Conservation (phyloP, 1,139 yeast species). For the Lodderomyces margitis region DNA sequence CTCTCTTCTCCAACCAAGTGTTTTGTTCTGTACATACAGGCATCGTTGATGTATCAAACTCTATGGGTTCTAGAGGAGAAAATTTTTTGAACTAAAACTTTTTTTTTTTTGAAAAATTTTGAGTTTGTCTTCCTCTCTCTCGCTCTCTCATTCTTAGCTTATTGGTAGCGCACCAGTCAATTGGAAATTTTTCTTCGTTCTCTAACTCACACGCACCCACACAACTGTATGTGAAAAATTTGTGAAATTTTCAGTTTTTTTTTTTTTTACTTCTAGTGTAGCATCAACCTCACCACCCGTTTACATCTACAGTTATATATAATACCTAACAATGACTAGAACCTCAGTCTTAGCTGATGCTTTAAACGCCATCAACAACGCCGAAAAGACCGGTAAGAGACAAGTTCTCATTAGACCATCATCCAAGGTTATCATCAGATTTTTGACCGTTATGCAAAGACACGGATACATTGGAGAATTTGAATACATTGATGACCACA, state of each 20-base stretch:
- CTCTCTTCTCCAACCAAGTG: slow-evolving; percentile 2
- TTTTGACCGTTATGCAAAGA: slow-evolving; percentile 95
- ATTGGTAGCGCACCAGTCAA: slow-evolving; percentile 1
- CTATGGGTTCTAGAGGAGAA: slow-evolving; percentile 11
- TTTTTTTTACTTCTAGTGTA: no score
- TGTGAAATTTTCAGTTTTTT: slow-evolving; percentile 2
- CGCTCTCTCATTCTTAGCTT: background rate
- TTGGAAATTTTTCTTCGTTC: background rate
- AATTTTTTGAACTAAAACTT: slow-evolving; percentile 3
- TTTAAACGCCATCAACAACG: slow-evolving; percentile 96
- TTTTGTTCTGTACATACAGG: slow-evolving; percentile 29
- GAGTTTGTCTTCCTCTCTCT: no score
- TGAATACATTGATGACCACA: slow-evolving; percentile 98
- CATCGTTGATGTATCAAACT: slow-evolving; percentile 24
- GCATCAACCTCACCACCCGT: slow-evolving; percentile 4
- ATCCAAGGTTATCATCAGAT: slow-evolving; percentile 96
- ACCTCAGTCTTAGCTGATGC: slow-evolving; percentile 99
- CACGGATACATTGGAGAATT: slow-evolving; percentile 99
- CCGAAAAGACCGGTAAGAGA: slow-evolving; percentile 99
- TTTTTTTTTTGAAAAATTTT: slow-evolving; percentile 8
- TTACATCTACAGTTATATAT: slow-evolving; percentile 3
- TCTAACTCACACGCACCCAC: background rate
- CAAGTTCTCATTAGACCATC: slow-evolving; percentile 99
- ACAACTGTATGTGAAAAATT: slow-evolving; percentile 5
- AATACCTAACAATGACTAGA: slow-evolving; percentile 82